Conservation (phyloP, 495 filamentous ascomycete species). For the Penicillium taxi region DNA sequence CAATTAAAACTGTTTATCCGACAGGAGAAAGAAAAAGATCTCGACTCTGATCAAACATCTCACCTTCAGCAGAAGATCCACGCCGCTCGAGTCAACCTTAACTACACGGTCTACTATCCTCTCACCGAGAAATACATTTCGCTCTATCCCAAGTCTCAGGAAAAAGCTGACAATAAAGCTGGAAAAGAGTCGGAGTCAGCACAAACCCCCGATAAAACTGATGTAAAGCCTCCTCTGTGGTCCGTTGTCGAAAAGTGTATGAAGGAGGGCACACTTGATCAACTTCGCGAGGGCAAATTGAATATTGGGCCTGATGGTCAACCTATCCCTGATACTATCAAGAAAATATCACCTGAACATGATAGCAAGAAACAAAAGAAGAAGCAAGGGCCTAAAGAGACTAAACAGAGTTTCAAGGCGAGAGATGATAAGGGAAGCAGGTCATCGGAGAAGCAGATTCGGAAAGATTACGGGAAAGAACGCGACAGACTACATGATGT, state of each 20-base stretch:
- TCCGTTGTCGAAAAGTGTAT: conserved; percentile 58
- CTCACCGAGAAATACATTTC: conserved; percentile 71
- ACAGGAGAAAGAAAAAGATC: conserved; percentile 39
- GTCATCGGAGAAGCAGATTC: conserved; percentile 8
- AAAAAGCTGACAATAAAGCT: conserved; percentile 11
- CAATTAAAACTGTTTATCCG: conserved; percentile 51
- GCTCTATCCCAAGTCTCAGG: conserved; percentile 52
- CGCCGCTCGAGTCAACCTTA: conserved; percentile 66
- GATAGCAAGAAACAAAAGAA: conserved; percentile 7
- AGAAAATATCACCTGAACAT: conserved; percentile 1
- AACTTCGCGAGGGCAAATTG: conserved; percentile 46
- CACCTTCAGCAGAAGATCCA: conserved; percentile 53
- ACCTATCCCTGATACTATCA: conserved; percentile 3
- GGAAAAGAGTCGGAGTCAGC: conserved; percentile 13
- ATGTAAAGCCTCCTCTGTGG: conserved; percentile 56
- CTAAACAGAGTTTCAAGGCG: conserved; percentile 1
- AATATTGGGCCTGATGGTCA: conserved; percentile 21
- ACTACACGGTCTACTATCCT: conserved; percentile 80
- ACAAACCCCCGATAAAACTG: conserved; percentile 11
- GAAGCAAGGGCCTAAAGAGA: neutral
- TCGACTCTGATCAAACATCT: conserved; percentile 41
- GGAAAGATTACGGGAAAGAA: conserved; percentile 7
- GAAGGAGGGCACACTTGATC: conserved; percentile 54
- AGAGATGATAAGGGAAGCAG: conserved; percentile 9
- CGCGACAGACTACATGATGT: conserved; percentile 8